Evolutionary conservation across 352 stramenopile genomes (phyloP), one percentile per base, ranked within the genome.

Genomic region (Phytophthora foliorum): DNA sequence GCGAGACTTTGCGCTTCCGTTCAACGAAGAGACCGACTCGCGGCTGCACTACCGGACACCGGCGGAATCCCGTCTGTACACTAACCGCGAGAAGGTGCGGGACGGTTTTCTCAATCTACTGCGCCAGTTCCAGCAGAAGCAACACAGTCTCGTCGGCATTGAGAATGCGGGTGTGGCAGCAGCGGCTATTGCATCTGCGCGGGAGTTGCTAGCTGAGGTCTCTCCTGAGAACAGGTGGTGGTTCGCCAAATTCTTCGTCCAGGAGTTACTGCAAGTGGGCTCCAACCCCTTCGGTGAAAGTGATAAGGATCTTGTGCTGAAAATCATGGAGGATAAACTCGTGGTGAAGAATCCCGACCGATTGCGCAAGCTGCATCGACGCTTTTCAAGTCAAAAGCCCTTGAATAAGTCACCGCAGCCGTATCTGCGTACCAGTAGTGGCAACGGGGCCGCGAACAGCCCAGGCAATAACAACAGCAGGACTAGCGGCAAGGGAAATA

Each of bases 171-270:
- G 57, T 10, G 74, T 77, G 16, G 59, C 70, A 6, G 56, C 72
- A 1, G 45, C 72, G 19, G 69, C 78, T 3, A 70, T 71, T 6
- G 60, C 67, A 13, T 69, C 74, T 29, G 77, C 78, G 1, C 61
- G 67, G 7, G 45, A 66, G 11, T 45, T 92, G 32, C 39, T 93
- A 4, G 25, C 52, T 1, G 73, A 86, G 0, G 81, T 89, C 0
- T 69, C 69, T 6, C 75, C 77, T 2, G 80, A 82, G 36, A 93
- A 93, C 56, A 69, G 71, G 39, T 91, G 82, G 83, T 93, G 86
- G 86, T 92, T 93, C 60, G 83, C 83, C 14, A 81, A 81, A 38
- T 91, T 93, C 34, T 92, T 92, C 60, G 83, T 92, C 2, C 67
- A 84, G 38, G 86, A 92, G 58, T 72, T 93, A 17, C 57, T 89